phyloP scores from a whole-genome alignment of 2,329 filamentous ascomycete genomes.

The Fusarium buxicola region DNA sequence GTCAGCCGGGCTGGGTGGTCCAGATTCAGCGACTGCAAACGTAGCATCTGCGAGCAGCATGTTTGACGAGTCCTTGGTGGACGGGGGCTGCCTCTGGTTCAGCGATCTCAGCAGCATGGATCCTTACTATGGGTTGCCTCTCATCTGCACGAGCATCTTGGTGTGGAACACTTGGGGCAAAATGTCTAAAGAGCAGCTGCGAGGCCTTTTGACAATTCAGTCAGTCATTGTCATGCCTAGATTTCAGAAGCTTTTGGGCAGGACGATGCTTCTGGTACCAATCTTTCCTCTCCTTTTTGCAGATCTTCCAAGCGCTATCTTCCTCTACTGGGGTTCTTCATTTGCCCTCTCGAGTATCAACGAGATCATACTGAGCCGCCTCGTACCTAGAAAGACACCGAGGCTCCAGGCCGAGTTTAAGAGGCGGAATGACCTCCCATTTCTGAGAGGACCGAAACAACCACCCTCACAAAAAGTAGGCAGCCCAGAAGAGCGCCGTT shows the following conservation, averaged over 20 bases:
- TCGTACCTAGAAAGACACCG: constrained; percentile 32
- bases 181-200: constrained; percentile 46
- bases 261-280: constrained; percentile 50
- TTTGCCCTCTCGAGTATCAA: constrained; percentile 53
- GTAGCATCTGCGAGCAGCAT: constrained; percentile 43
- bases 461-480: background rate
- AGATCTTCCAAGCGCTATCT: constrained; percentile 55
- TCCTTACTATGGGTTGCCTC: constrained; percentile 62
- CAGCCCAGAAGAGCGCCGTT: constrained; percentile 3
- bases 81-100: constrained; percentile 68
- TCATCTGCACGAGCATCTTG: constrained; percentile 49
- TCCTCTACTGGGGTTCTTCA: constrained; percentile 55
- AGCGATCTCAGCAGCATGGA: constrained; percentile 64
- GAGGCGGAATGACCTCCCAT: constrained; percentile 32
- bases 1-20: constrained; percentile 45
- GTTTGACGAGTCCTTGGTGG: constrained; percentile 55
- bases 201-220: constrained; percentile 41
- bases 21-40: constrained; percentile 36
- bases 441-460: constrained; percentile 29
- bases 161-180: constrained; percentile 47
- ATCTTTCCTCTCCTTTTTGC: constrained; percentile 50
- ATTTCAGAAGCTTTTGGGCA: constrained; percentile 45
- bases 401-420: constrained; percentile 30
- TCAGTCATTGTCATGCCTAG: constrained; percentile 36
- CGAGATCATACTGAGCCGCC: constrained; percentile 44